A percentile compares a stretch with the other conserved stretches of the same genome.
phyloP scores from a whole-genome alignment of 805 yeast species.

The Nakazawaea wyomingensis region DNA sequence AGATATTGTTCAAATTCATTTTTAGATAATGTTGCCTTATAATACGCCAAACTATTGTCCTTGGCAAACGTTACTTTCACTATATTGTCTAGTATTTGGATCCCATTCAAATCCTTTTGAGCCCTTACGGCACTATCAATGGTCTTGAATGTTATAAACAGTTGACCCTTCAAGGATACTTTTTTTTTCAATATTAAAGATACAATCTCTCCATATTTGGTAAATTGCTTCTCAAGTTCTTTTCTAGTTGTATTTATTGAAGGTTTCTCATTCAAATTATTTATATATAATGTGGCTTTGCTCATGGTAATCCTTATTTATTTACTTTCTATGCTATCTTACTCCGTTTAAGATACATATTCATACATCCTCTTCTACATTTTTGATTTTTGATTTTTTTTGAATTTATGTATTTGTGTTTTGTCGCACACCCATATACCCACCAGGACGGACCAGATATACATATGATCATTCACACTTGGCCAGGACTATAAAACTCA shows the following conservation, averaged over 20 bases:
- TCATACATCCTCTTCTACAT: too few species aligned
- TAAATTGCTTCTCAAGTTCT: slow-evolving; percentile 30
- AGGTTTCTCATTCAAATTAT: slow-evolving; percentile 69
- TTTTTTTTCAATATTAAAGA: slow-evolving; percentile 55
- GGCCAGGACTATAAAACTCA: too few species aligned
- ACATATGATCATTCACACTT: too few species aligned
- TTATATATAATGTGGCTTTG: slow-evolving; percentile 43
- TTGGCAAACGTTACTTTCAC: slow-evolving; percentile 41
- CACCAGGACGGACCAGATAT: too few species aligned
- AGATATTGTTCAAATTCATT: slow-evolving; percentile 21
- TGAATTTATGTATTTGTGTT: too few species aligned
- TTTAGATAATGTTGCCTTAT: slow-evolving; percentile 16
- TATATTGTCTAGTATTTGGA: slow-evolving; percentile 40
- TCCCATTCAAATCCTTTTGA: slow-evolving; percentile 34
- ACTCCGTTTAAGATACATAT: too few species aligned
- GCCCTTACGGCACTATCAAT: slow-evolving; percentile 41
- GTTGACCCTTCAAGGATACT: slow-evolving; percentile 75
- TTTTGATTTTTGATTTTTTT: background rate
- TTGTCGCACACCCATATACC: too few species aligned
- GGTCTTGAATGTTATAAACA: slow-evolving; percentile 57
- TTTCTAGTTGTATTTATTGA: slow-evolving; percentile 44
- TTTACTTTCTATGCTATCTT: too few species aligned
- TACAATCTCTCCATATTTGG: slow-evolving; percentile 40
- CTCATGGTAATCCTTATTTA: too few species aligned
- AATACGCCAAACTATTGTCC: slow-evolving; percentile 36